Base-by-base conservation (phyloP, 352 stramenopile genomes). In the Thraustochytrium striatum region DNA sequence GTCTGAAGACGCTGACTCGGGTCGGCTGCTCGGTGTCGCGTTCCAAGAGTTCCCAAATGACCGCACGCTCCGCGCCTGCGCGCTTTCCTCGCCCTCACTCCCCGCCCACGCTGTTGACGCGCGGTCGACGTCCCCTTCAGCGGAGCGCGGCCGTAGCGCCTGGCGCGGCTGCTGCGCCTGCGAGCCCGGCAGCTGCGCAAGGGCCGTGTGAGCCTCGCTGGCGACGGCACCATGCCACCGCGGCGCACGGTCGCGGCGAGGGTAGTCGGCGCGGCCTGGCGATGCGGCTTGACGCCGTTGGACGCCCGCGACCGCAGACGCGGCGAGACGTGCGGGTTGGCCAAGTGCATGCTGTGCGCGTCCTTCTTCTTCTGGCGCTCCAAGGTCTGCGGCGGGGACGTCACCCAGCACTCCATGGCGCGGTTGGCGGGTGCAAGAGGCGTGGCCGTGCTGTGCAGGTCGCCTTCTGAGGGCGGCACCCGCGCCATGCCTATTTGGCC, bases 351-450 rank as follows among this genome's bases (percentile, higher is more conserved):
- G 21, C 32, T 3, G 2, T 55, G 43, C 8, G 41, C 35, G 13
- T 75, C 65, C 39, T 75, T 75, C n/a, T 38, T 30, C 36, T 75
- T 75, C 0, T 39, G 2, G 35, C 65, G 65, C 9, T 75, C 65
- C 32, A 75, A 11, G 36, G 2, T 30, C 52, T 35, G 65, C 7
- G 65, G 65, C 35, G 65, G 65, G 0, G 65, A 75, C 7, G 41
- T 75, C 25, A 75, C 65, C 65, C 65, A 75, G 35, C 65, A 75
- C 25, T 75, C 65, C 65, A 75, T 69, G 16, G 41, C 65, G 25
- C 65, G 65, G 11, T 72, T 58, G 7, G 68, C 65, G 11, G 65
- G 65, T 7, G 50, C 8, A 58, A 68, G 68, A 7, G 52, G 52
- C 9, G 44, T 8, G 0, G 25, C 32, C 0, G 41, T 30, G 5